Evolutionary conservation across 2,329 filamentous ascomycete genomes (phyloP).

Genomic region (Ophiocordyceps robertsii): DNA sequence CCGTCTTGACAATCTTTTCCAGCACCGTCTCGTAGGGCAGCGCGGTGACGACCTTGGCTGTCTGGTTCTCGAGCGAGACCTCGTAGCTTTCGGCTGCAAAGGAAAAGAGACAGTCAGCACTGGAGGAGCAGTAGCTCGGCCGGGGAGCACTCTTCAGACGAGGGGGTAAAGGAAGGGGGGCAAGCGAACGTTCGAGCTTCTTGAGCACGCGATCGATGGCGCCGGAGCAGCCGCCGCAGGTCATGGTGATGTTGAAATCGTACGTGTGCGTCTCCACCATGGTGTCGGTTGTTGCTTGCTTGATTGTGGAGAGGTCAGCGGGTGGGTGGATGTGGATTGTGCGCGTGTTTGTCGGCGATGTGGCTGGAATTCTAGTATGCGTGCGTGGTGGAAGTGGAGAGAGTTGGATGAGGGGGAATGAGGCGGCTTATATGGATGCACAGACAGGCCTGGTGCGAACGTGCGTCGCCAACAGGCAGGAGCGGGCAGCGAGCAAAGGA

Average conservation of each 20-base stretch:
- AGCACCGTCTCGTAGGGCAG: slow-evolving; percentile 72
- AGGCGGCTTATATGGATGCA: no score
- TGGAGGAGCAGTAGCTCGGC: not conserved
- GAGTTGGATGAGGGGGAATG: no score
- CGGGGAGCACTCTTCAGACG: no score
- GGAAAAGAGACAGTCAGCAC: not conserved
- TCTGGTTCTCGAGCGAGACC: slow-evolving; percentile 77
- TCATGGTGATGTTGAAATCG: slow-evolving; percentile 92
- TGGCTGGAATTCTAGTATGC: no score
- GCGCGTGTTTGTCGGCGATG: no score
- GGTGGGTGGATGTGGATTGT: not conserved
- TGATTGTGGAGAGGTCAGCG: not conserved
- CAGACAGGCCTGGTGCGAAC: no score
- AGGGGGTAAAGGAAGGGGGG: not conserved
- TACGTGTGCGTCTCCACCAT: slow-evolving; percentile 77
- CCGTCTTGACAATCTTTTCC: slow-evolving; percentile 84
- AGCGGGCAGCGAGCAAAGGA: no score
- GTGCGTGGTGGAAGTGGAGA: no score
- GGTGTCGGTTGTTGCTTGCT: slow-evolving; percentile 1
- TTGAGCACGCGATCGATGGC: slow-evolving; percentile 85
- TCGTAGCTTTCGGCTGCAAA: slow-evolving; percentile 77
- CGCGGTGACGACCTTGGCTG: slow-evolving; percentile 59
- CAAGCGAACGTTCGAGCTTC: slow-evolving; percentile 66
- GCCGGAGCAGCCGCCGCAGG: slow-evolving; percentile 89
- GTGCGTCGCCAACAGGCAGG: no score